Evolutionary conservation across 495 filamentous ascomycete species (phyloP), one percentile per base, ranked within the genome.

Genomic region (Lepraria neglecta): DNA sequence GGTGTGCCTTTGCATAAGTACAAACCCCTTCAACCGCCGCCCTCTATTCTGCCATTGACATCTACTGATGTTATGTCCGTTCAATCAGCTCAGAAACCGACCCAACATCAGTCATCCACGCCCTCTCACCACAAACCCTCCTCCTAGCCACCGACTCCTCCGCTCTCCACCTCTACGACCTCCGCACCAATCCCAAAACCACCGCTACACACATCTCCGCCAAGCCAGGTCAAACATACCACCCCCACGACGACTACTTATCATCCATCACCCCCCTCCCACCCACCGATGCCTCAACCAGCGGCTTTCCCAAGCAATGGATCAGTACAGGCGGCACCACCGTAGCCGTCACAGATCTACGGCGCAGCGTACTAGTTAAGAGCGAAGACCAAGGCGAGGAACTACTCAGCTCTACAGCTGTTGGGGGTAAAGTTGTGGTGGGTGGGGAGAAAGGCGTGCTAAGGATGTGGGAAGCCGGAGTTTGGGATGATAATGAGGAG

Each of bases 301-400:
- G 85, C 3, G 91, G 91, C 3, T 91, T 87, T 72, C 84, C 84
- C 70, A 95, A 95, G 68, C 92, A 97, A 72, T 97, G 90, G 85
- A 80, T 96, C 27, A 90, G 86, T 6, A 96, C 92, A 0, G 95
- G 94, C 46, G 91, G 90, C 28, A 91, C 88, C 1, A 96, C 91
- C 2, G 75, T 97, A 17, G 89, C 90, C 10, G 84, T 96, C 42
- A 92, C 90, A 1, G 94, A 98, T 74, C 76, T 95, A 7, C 83
- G 94, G 27, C 78, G 85, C 38, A 90, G 90, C 6, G 88, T 95
- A 1, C 72, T 97, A 12, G 85, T 91, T 21, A 84, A 84, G 56
- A 95, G 89, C 64, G 94, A 96, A 69, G 89, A 96, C 68, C 91
- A 97, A 68, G 94, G 91, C 64, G 94, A 96, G 60, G 94, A 97